Conservation (phyloP, 495 filamentous ascomycete species). For the Echria macrotheca region DNA sequence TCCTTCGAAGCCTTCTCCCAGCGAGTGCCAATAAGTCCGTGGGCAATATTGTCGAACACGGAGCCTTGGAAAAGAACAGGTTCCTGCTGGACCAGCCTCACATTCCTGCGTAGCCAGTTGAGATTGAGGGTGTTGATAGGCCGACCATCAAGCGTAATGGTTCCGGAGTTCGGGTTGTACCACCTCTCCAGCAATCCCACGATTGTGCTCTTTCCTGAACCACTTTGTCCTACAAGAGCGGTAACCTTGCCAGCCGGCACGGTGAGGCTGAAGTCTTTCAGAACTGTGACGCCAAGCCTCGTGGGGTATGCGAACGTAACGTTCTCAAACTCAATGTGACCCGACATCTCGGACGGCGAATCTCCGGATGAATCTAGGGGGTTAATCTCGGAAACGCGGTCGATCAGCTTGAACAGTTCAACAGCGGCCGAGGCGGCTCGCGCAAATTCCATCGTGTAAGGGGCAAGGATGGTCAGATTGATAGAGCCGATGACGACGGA, state of each 20-base stretch:
- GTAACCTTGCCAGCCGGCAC: conserved; percentile 81
- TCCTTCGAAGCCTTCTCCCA: conserved; percentile 54
- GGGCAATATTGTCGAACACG: conserved; percentile 73
- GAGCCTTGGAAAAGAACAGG: conserved; percentile 73
- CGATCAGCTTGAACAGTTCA: conserved; percentile 88
- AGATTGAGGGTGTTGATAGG: conserved; percentile 73
- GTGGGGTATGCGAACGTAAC: conserved; percentile 89
- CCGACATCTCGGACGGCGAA: conserved; percentile 61
- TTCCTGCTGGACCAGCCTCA: conserved; percentile 77
- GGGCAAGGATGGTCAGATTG: conserved; percentile 76
- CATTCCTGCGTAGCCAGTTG: conserved; percentile 78
- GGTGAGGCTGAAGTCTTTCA: conserved; percentile 67
- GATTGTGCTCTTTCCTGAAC: conserved; percentile 78
- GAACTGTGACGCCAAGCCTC: conserved; percentile 72
- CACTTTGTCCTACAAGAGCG: conserved; percentile 57
- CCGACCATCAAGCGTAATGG: conserved; percentile 72
- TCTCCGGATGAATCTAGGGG: conserved; percentile 65
- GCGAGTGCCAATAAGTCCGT: conserved; percentile 79
- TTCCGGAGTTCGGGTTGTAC: conserved; percentile 73
- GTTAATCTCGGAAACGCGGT: conserved; percentile 73
- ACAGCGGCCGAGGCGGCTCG: conserved; percentile 74
- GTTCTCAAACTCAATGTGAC: conserved; percentile 70
- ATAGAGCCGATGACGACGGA: conserved; percentile 83
- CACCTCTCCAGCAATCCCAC: conserved; percentile 86
- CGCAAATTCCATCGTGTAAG: conserved; percentile 67